Evolutionary conservation across 139 green algal species (phyloP).

Genomic region (Volvox reticuliferus): DNA sequence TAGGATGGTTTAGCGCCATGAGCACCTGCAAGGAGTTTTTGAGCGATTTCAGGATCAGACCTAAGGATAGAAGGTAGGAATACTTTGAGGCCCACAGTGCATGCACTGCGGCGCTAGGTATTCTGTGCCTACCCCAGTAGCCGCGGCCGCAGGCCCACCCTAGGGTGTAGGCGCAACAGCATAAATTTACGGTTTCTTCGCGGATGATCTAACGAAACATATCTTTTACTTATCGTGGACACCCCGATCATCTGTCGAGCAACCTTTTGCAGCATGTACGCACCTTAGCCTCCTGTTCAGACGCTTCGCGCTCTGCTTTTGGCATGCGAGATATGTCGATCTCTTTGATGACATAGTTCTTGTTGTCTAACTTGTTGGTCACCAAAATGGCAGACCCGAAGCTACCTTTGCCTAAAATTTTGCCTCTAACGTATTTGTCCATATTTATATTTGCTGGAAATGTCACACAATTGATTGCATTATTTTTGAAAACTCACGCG

Average conservation of each 20-base stretch:
- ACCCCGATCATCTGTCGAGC: neutral
- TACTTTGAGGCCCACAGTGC: neutral
- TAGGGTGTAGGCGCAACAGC: neutral
- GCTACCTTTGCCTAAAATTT: slow-evolving; percentile 76
- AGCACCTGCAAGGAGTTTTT: slow-evolving; percentile 66
- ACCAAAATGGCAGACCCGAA: slow-evolving; percentile 76
- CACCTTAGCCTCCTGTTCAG: slow-evolving; percentile 80
- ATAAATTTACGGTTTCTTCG: neutral
- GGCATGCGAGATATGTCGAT: slow-evolving; percentile 79
- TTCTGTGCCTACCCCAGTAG: neutral
- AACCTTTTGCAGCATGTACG: neutral
- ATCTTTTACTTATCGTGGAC: neutral
- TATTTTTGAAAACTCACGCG: too few species aligned
- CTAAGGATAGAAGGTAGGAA: too few species aligned
- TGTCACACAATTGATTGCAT: too few species aligned
- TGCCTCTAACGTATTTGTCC: slow-evolving; percentile 66
- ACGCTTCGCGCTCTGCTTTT: slow-evolving; percentile 63
- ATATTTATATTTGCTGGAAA: neutral
- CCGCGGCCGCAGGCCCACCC: neutral
- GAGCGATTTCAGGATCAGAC: too few species aligned
- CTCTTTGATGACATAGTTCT: slow-evolving; percentile 87
- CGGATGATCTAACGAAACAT: neutral
- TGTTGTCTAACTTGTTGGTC: slow-evolving; percentile 67
- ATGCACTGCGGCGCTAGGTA: neutral
- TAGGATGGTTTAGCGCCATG: slow-evolving; percentile 78